phyloP scores from a whole-genome alignment of 1,139 yeast genomes.

The Pichia sp. region DNA sequence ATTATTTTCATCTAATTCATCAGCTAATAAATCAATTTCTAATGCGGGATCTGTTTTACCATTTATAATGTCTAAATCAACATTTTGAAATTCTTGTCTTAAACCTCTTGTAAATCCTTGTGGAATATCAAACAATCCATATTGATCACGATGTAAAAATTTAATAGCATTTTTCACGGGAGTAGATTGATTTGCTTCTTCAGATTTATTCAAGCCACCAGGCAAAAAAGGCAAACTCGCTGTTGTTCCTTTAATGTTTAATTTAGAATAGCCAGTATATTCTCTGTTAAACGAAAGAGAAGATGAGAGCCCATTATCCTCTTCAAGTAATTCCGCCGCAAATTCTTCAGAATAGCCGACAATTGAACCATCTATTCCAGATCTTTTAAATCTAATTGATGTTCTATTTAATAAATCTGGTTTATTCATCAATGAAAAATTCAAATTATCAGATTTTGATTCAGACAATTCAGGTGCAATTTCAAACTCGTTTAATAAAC shows the following conservation, averaged over 20 bases:
- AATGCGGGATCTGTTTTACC: slow-evolving; percentile 11
- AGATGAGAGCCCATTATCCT: slow-evolving; percentile 43
- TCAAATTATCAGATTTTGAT: slow-evolving; percentile 21
- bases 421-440: slow-evolving; percentile 34
- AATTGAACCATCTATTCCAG: slow-evolving; percentile 70
- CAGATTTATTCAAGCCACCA: slow-evolving; percentile 55
- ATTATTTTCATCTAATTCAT: slow-evolving; percentile 9
- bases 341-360: slow-evolving; percentile 55
- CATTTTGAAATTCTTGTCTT: slow-evolving; percentile 2
- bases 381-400: slow-evolving; percentile 53
- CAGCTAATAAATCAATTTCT: slow-evolving; percentile 16
- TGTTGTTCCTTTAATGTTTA: slow-evolving; percentile 60
- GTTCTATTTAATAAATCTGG: slow-evolving; percentile 55
- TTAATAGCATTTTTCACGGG: slow-evolving; percentile 31
- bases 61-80: slow-evolving; percentile 5
- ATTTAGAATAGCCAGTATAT: slow-evolving; percentile 53
- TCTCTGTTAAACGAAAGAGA: slow-evolving; percentile 70
- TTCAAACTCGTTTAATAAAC: slow-evolving; percentile 48
- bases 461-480: slow-evolving; percentile 34
- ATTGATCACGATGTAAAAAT: slow-evolving; percentile 55
- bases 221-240: slow-evolving; percentile 87
- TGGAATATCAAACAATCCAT: slow-evolving; percentile 76
- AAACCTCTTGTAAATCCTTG: slow-evolving; percentile 80
- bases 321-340: slow-evolving; percentile 35
- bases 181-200: background rate